A percentile compares a stretch with the other conserved stretches of the same genome.
phyloP scores from a whole-genome alignment of 768 basidiomycete genomes.

The Ramaria sp. region DNA sequence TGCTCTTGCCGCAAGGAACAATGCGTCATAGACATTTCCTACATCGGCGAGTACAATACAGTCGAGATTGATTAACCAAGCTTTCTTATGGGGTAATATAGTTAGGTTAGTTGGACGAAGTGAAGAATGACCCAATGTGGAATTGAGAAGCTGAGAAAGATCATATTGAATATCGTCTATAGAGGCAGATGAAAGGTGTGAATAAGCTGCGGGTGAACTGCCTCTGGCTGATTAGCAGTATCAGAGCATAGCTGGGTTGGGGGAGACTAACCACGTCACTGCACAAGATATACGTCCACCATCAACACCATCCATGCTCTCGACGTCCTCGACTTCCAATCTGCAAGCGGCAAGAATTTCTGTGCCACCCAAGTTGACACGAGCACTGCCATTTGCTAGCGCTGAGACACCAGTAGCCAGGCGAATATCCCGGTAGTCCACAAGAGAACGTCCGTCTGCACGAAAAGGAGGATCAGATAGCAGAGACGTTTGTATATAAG shows the following conservation, averaged over 20 bases:
- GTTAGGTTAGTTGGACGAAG: constrained; percentile 55
- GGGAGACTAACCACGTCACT: constrained; percentile 60
- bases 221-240: constrained; percentile 13
- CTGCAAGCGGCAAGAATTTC: constrained; percentile 72
- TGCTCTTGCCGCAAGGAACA: constrained; percentile 70
- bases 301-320: constrained; percentile 32
- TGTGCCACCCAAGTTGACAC: constrained; percentile 68
- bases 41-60: constrained; percentile 61
- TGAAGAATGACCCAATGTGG: constrained; percentile 55
- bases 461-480: constrained; percentile 51
- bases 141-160: constrained; percentile 48
- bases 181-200: constrained; percentile 46
- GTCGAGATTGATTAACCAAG: constrained; percentile 72
- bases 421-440: constrained; percentile 56
- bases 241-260: background rate
- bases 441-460: constrained; percentile 59
- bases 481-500: constrained; percentile 62
- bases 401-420: constrained; percentile 74
- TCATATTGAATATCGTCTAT: constrained; percentile 74
- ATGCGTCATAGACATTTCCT: constrained; percentile 66
- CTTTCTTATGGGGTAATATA: constrained; percentile 44
- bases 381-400: constrained; percentile 77
- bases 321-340: constrained; percentile 62
- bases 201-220: constrained; percentile 77
- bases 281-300: constrained; percentile 55